A percentile compares a stretch with the other conserved stretches of the same genome.
Conservation (phyloP, 106 monocot species). For the Acanthochlamys bracteata region DNA sequence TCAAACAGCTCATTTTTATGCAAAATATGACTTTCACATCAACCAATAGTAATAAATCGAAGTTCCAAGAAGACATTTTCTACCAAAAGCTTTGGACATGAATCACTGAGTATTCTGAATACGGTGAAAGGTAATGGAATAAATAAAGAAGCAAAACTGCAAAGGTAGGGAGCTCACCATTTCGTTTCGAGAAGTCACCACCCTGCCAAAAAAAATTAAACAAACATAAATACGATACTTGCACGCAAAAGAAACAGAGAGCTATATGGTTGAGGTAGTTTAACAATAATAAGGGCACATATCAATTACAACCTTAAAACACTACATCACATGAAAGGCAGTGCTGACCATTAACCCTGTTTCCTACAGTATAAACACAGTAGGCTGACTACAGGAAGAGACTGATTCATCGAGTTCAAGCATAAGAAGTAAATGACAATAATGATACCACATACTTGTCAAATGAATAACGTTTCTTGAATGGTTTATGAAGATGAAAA, state of each 20-base stretch:
- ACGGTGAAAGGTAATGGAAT: neutral
- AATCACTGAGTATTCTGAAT: too few species aligned
- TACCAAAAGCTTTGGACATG: neutral
- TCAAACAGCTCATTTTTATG: neutral
- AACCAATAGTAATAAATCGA: neutral
- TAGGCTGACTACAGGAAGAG: slow-evolving; percentile 37
- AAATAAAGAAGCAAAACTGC: neutral
- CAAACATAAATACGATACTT: neutral
- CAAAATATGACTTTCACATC: neutral
- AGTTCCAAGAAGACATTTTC: neutral
- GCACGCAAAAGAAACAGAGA: neutral
- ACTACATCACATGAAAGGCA: slow-evolving; percentile 76
- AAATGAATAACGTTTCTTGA: neutral
- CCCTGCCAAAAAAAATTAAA: slow-evolving; percentile 58
- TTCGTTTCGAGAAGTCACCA: slow-evolving; percentile 76
- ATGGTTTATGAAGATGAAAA: neutral
- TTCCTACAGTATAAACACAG: slow-evolving; percentile 59
- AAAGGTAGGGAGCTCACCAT: slow-evolving; percentile 42
- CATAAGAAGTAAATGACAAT: slow-evolving; percentile 9
- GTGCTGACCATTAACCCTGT: slow-evolving; percentile 59
- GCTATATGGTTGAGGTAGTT: neutral
- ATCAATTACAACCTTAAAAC: slow-evolving; percentile 69
- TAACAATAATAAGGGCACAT: slow-evolving; percentile 19
- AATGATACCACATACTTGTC: neutral
- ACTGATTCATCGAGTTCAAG: slow-evolving; percentile 19